A percentile compares a stretch with the other conserved stretches of the same genome.
Conservation (phyloP, 768 basidiomycete genomes). For the Calocybe cyanea region DNA sequence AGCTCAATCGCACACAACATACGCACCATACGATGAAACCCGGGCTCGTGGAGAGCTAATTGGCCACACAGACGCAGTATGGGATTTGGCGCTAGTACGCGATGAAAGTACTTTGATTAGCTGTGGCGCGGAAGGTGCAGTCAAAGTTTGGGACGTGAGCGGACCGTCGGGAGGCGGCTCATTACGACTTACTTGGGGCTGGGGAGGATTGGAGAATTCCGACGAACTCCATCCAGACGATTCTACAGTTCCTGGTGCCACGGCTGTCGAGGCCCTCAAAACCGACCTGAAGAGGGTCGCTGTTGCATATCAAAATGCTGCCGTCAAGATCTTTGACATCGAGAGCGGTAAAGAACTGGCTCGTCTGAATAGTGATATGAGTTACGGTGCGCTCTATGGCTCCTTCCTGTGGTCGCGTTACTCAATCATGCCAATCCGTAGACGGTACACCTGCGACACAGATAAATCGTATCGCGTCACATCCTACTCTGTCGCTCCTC, state of each 20-base stretch:
- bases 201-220: constrained; percentile 57
- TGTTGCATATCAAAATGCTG: constrained; percentile 85
- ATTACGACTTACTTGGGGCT: constrained; percentile 77
- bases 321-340: constrained; percentile 90
- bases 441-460: constrained; percentile 77
- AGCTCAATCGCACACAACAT: constrained; percentile 73
- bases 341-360: constrained; percentile 77
- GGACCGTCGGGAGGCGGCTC: constrained; percentile 60
- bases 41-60: constrained; percentile 76
- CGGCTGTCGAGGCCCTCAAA: constrained; percentile 79
- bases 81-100: constrained; percentile 87
- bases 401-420: background rate
- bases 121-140: constrained; percentile 85
- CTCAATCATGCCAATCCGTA: constrained; percentile 22
- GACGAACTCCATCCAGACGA: constrained; percentile 44
- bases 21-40: constrained; percentile 85
- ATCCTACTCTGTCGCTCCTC: constrained; percentile 85
- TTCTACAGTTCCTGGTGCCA: constrained; percentile 63
- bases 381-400: constrained; percentile 44
- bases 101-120: constrained; percentile 84
- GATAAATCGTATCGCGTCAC: constrained; percentile 83
- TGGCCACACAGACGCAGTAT: constrained; percentile 93
- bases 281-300: constrained; percentile 82
- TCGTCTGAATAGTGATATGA: constrained; percentile 56
- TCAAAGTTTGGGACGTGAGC: constrained; percentile 92